Evolutionary conservation across 169 alveolate species (phyloP).

Genomic region (Plasmodium inui): DNA sequence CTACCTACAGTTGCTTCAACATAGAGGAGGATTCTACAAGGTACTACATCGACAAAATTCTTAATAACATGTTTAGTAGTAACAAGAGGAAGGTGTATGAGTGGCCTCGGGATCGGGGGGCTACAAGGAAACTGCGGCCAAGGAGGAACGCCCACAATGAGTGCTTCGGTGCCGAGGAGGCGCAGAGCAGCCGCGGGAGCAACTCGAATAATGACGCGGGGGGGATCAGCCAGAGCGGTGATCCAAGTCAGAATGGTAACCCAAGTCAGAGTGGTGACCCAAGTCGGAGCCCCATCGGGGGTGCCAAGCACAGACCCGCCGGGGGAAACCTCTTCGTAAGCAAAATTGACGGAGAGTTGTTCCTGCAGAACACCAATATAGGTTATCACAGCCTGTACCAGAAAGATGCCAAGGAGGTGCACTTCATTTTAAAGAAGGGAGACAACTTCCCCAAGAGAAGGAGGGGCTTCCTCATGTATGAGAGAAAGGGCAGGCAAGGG

Average conservation of each 20-base stretch:
- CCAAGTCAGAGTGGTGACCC: not conserved
- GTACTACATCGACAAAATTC: constrained; percentile 28
- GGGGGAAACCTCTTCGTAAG: not conserved
- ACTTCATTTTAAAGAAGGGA: constrained; percentile 9
- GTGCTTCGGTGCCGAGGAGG: not conserved
- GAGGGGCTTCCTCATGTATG: not conserved
- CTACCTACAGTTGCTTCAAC: constrained; percentile 21
- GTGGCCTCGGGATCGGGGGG: not conserved
- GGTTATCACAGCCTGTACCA: not conserved
- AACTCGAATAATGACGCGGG: not conserved
- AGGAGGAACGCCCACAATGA: constrained; percentile 14
- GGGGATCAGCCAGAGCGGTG: not conserved
- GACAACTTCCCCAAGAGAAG: not conserved
- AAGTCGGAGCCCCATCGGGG: not conserved
- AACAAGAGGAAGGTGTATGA: constrained; percentile 16
- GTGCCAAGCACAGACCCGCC: not conserved
- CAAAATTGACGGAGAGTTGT: not conserved
- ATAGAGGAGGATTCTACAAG: constrained; percentile 57
- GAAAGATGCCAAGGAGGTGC: not conserved
- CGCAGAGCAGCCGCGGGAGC: not conserved
- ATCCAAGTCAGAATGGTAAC: too few relatives aligned
- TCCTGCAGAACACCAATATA: not conserved
- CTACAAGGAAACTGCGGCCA: not conserved
- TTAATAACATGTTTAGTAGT: constrained; percentile 50
- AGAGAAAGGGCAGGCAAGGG: not conserved